Base-by-base conservation (phyloP, 2,329 filamentous ascomycete genomes). In the Ilyonectria mors-panacis region DNA sequence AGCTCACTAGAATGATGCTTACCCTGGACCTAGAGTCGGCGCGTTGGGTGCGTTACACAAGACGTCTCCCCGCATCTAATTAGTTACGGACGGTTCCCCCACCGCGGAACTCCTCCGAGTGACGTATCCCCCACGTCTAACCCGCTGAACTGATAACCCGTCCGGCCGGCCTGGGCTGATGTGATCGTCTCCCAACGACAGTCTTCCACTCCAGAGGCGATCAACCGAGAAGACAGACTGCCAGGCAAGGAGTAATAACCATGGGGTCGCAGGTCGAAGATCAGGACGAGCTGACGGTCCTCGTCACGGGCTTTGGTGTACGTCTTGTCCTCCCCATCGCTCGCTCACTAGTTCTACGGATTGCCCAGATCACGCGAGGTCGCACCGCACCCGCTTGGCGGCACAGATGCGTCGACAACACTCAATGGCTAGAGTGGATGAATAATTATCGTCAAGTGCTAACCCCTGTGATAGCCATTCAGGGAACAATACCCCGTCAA, bases 401-500 rank as follows among this genome's bases (percentile, higher is more conserved):
- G 26, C 12, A 26, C 21, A 39, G 21, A 21, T 28, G 17, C 28
- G 48, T 10, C 17, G 9, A 56, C 30, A n/a, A 21, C 33, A 7
- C 9, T 30, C 28, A 19, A 35, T 7, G 33, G 42, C 45, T 26
- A 2, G 7, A 17, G 13, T 37, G 13, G 12, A 39, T 44, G 21
- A 9, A 12, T 37, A 21, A 42, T 42, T 2, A 42, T 17, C 17
- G 23, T 19, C 44, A 48, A 23, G 23, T 63, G 65, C 73, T 76
- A 66, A 77, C 39, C 28, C 37, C 23, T n/a, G 51, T 28, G 21
- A 59, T 67, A 95, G 93, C 92, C 94, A 1, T 97, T 97, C 80
- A 90, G 91, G 73, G 85, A 82, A n/a, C 83, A 91, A 50, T 91
- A 91, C 76, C 88, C 90, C 30, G 83, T 91, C 66, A 97, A 97